Evolutionary conservation across 1,139 yeast genomes (phyloP).

Genomic region (Pichia sp.): DNA sequence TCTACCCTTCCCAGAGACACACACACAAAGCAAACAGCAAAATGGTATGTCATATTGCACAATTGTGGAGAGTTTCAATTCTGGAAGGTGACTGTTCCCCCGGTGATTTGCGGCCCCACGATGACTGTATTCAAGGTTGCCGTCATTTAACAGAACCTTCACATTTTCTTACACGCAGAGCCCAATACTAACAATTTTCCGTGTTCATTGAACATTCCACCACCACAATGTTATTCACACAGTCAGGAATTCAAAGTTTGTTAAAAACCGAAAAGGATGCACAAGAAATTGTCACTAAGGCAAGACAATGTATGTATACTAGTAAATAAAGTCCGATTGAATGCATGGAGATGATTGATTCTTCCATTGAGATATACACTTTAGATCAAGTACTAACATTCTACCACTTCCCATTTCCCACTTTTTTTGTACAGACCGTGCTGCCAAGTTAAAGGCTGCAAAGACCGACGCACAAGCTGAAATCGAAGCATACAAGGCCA

Average conservation of each 20-base stretch:
- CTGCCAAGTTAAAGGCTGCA: constrained; percentile 89
- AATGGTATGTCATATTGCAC: not conserved
- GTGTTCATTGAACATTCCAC: not conserved
- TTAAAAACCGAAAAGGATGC: constrained; percentile 88
- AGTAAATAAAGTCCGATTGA: not conserved
- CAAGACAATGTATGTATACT: constrained; percentile 62
- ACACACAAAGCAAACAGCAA: not conserved
- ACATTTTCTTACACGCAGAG: too few relatives aligned
- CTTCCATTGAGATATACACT: too few relatives aligned
- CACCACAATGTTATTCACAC: not conserved
- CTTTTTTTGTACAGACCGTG: constrained; percentile 44
- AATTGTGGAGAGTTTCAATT: not conserved
- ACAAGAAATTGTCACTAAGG: constrained; percentile 89
- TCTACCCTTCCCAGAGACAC: too few relatives aligned
- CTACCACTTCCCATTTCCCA: too few relatives aligned
- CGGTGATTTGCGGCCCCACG: too few relatives aligned
- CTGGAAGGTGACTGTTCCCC: too few relatives aligned
- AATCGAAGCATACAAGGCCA: constrained; percentile 80
- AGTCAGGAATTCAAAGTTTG: constrained; percentile 40
- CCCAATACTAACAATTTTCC: constrained; percentile 5
- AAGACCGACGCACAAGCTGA: constrained; percentile 90
- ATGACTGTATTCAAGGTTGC: too few relatives aligned
- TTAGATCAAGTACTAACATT: too few relatives aligned
- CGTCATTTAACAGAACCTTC: too few relatives aligned
- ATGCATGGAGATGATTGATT: too few relatives aligned